Evolutionary conservation across 129 eudicot genomes (phyloP).

Genomic region (Sambucus nigra): DNA sequence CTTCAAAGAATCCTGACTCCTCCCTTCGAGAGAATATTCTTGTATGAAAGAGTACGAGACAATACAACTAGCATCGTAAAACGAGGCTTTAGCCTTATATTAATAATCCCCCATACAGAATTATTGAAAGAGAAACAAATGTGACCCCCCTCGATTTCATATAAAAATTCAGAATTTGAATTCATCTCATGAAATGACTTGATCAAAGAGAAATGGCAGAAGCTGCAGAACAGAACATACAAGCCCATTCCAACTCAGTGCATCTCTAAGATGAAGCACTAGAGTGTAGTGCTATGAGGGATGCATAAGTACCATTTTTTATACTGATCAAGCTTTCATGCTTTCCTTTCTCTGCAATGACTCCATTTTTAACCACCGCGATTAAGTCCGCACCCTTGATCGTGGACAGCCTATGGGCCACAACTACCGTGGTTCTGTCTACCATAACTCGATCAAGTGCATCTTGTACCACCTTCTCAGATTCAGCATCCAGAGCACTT

Average conservation of each 20-base stretch:
- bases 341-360: slow-evolving; percentile 27
- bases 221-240: background rate
- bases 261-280: background rate
- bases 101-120: too few species aligned
- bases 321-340: slow-evolving; percentile 19
- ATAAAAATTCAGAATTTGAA: too few species aligned
- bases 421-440: slow-evolving; percentile 20
- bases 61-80: too few species aligned
- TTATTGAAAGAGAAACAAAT: too few species aligned
- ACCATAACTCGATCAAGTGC: slow-evolving; percentile 27
- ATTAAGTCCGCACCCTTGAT: slow-evolving; percentile 22
- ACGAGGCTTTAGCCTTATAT: too few species aligned
- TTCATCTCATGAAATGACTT: too few species aligned
- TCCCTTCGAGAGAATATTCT: too few species aligned
- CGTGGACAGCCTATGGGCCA: slow-evolving; percentile 32
- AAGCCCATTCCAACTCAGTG: background rate
- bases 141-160: too few species aligned
- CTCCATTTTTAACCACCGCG: slow-evolving; percentile 24
- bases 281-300: slow-evolving; percentile 13
- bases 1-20: too few species aligned
- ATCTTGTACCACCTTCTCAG: slow-evolving; percentile 30
- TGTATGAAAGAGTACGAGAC: too few species aligned
- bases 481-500: slow-evolving; percentile 30
- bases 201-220: background rate
- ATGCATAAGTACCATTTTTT: slow-evolving; percentile 23